Conservation (phyloP, 75 land plant species). For the Ceratopteris richardii region DNA sequence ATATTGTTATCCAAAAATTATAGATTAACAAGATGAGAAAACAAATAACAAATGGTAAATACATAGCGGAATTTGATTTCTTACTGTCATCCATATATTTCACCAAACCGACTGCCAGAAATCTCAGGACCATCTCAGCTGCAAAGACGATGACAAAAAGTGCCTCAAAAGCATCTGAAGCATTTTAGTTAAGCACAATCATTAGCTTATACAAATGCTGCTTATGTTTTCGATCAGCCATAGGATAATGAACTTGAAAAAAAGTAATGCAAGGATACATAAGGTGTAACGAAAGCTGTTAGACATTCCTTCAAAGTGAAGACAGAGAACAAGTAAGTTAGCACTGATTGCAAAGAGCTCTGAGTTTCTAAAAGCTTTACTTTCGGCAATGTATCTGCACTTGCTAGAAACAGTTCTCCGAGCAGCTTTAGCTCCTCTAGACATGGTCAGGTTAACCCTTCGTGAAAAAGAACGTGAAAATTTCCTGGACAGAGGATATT, state of each 20-base stretch:
- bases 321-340: slow-evolving; percentile 21
- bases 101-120: slow-evolving; percentile 16
- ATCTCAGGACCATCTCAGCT: slow-evolving; percentile 25
- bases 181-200: not conserved
- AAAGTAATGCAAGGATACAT: slow-evolving; percentile 11
- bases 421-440: slow-evolving; percentile 11
- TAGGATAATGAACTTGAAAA: too few relatives aligned
- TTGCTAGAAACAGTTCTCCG: slow-evolving; percentile 3
- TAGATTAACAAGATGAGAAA: too few relatives aligned
- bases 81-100: slow-evolving; percentile 18
- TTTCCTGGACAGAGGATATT: too few relatives aligned
- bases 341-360: slow-evolving; percentile 17
- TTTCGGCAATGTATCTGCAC: slow-evolving; percentile 12
- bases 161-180: slow-evolving; percentile 19
- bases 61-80: too few relatives aligned
- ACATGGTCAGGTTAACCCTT: not conserved
- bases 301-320: slow-evolving; percentile 12
- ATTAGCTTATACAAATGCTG: not conserved
- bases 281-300: not conserved
- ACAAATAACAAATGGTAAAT: too few relatives aligned
- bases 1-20: too few relatives aligned
- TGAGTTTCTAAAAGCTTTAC: slow-evolving; percentile 9
- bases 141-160: slow-evolving; percentile 14
- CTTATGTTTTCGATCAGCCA: too few relatives aligned
- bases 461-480: slow-evolving; percentile 10